Evolutionary conservation across 208 protist species (phyloP).

Genomic region (Kentomonas sorsogonicus): DNA sequence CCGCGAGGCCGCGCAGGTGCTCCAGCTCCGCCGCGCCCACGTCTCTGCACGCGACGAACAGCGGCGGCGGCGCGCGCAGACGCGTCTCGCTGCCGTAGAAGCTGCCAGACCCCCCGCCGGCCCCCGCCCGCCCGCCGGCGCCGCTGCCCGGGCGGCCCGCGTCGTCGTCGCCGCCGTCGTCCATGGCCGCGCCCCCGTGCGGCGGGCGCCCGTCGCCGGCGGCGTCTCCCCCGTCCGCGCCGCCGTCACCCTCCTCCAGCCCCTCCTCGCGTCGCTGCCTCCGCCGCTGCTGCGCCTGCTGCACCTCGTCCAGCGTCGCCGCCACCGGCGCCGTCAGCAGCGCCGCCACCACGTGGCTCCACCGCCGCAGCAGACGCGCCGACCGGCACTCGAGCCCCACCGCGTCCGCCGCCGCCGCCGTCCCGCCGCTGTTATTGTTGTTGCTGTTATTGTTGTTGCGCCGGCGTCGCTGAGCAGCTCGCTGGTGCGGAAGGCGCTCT

Average conservation of each 20-base stretch:
- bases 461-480: conserved; percentile 12
- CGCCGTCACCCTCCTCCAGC: neutral
- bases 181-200: neutral
- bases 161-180: conserved; percentile 4
- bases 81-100: conserved; percentile 6
- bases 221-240: neutral
- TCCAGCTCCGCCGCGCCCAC: conserved; percentile 44
- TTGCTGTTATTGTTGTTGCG: conserved; percentile 1
- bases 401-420: neutral
- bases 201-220: neutral
- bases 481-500: conserved; percentile 62
- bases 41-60: conserved; percentile 67
- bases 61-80: conserved; percentile 29
- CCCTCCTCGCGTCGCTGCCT: neutral
- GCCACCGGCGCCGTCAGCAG: conserved; percentile 23
- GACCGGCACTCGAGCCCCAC: conserved; percentile 11
- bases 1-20: conserved; percentile 22
- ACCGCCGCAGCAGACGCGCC: conserved; percentile 19
- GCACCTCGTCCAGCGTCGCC: neutral
- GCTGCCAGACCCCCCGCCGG: neutral
- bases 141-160: neutral
- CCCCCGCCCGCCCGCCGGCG: conserved; percentile 1
- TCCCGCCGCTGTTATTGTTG: neutral
- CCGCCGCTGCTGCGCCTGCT: neutral
- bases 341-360: too few species aligned